A percentile compares a stretch with the other conserved stretches of the same genome.
Conservation (phyloP, 805 yeast species). For the Kodamaea fukazawae region DNA sequence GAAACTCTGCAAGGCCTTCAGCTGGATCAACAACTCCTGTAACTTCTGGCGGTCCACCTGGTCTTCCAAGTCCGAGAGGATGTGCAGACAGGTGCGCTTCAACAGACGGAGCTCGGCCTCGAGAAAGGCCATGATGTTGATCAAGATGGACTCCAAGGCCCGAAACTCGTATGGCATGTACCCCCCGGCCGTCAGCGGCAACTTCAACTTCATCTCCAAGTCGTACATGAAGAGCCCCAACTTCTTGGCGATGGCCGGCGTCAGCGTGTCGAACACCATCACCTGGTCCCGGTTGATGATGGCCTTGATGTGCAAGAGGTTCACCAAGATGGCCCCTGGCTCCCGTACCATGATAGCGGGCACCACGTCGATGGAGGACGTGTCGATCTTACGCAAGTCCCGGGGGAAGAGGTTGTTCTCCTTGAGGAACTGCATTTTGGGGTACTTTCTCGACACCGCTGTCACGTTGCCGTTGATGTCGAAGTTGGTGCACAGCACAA, state of each 20-base stretch:
- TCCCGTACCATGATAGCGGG: conserved; percentile 82
- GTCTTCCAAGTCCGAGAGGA: conserved; percentile 69
- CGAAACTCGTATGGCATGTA: conserved; percentile 62
- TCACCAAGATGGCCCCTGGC: conserved; percentile 73
- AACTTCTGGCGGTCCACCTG: conserved; percentile 75
- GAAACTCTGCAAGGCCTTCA: conserved; percentile 68
- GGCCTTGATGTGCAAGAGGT: conserved; percentile 85
- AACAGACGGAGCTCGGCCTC: conserved; percentile 73
- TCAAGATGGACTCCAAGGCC: conserved; percentile 78
- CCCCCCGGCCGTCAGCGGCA: conserved; percentile 15
- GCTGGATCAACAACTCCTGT: conserved; percentile 67
- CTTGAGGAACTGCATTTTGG: conserved; percentile 65
- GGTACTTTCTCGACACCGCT: conserved; percentile 69
- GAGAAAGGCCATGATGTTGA: conserved; percentile 74
- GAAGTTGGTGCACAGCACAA: conserved; percentile 78
- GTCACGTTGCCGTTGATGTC: conserved; percentile 66
- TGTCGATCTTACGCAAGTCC: conserved; percentile 82
- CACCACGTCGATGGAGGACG: conserved; percentile 71
- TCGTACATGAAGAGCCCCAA: conserved; percentile 82
- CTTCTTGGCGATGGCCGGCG: conserved; percentile 62
- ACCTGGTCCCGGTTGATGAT: conserved; percentile 78
- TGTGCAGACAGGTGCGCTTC: conserved; percentile 54
- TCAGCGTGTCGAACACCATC: conserved; percentile 77
- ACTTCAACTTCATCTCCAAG: conserved; percentile 66
- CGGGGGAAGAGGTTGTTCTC: conserved; percentile 79